Percentiles rank a stretch among this genome's conserved stretches.
These are phyloP conservation scores for Cylindrodendrum hubeiense DNA, from an alignment of 2,329 filamentous ascomycete genomes.

Conservation along the genomic window DNA sequence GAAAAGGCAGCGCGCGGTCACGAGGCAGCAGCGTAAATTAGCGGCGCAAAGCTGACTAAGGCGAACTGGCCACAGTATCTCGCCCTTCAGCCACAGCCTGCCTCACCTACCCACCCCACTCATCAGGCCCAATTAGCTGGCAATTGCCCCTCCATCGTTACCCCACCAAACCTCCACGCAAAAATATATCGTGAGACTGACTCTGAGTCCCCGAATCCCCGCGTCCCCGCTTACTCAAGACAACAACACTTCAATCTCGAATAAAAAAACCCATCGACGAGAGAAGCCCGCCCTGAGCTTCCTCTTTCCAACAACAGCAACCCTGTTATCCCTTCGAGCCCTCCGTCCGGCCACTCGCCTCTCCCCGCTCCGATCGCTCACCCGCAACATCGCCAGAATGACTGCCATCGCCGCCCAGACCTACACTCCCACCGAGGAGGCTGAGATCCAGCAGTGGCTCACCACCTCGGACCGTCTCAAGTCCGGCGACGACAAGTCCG, in stretches of 20 bases:
- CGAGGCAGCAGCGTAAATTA: slow-evolving; percentile 38
- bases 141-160: slow-evolving; percentile 37
- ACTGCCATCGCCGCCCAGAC: slow-evolving; percentile 73
- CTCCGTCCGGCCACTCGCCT: slow-evolving; percentile 49
- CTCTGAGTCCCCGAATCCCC: too few species aligned
- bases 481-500: slow-evolving; percentile 68
- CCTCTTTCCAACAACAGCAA: slow-evolving; percentile 35
- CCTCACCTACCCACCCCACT: slow-evolving; percentile 21
- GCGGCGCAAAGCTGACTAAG: slow-evolving; percentile 1
- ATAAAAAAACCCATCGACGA: slow-evolving; percentile 17
- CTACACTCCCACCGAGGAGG: slow-evolving; percentile 84
- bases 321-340: slow-evolving; percentile 59
- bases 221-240: too few species aligned
- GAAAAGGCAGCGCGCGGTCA: slow-evolving; percentile 52
- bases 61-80: background rate
- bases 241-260: slow-evolving; percentile 13
- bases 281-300: slow-evolving; percentile 43
- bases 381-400: slow-evolving; percentile 65
- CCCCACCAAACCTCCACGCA: background rate
- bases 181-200: slow-evolving; percentile 34
- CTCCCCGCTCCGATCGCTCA: slow-evolving; percentile 52
- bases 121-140: slow-evolving; percentile 16
- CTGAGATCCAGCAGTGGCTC: slow-evolving; percentile 91
- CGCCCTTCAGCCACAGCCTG: background rate
- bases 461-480: slow-evolving; percentile 78